Evolutionary conservation across 495 filamentous ascomycete genomes (phyloP).

Genomic region (Penicillium simplicissimum): DNA sequence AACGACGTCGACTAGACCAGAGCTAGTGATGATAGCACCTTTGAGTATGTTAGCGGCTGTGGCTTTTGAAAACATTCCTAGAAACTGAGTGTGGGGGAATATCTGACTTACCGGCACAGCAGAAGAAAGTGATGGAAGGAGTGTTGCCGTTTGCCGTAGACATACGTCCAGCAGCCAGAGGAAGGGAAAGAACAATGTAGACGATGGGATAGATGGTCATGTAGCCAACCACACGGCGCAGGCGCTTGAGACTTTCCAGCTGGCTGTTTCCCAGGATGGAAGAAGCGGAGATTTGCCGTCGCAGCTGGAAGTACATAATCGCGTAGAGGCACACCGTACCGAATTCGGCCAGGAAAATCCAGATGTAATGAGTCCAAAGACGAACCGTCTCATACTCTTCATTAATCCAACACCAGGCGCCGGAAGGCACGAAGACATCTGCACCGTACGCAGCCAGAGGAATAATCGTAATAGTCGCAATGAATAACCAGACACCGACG

Average conservation of each 20-base stretch:
- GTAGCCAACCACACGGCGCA: conserved; percentile 57
- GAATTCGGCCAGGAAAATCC: conserved; percentile 72
- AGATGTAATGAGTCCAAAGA: conserved; percentile 75
- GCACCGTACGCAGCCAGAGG: conserved; percentile 54
- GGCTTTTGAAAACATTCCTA: background rate
- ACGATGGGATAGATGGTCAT: conserved; percentile 77
- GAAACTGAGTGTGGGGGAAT: background rate
- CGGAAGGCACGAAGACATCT: conserved; percentile 61
- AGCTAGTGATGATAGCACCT: conserved; percentile 68
- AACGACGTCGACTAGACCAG: conserved; percentile 72
- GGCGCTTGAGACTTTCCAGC: conserved; percentile 40
- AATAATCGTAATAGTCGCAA: conserved; percentile 57
- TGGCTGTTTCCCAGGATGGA: conserved; percentile 41
- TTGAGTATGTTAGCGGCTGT: background rate
- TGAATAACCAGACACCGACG: conserved; percentile 57
- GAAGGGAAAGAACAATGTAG: conserved; percentile 70
- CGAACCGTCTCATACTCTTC: conserved; percentile 58
- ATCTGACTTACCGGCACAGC: conserved; percentile 50
- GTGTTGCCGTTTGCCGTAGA: conserved; percentile 57
- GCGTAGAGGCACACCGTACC: conserved; percentile 64
- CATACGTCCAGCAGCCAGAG: conserved; percentile 70
- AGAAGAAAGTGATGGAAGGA: conserved; percentile 61
- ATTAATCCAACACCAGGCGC: conserved; percentile 76
- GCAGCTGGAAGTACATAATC: conserved; percentile 62
- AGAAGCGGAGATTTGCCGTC: conserved; percentile 46